Conservation (phyloP, 805 yeast species). For the Nakazawaea siamensis region DNA sequence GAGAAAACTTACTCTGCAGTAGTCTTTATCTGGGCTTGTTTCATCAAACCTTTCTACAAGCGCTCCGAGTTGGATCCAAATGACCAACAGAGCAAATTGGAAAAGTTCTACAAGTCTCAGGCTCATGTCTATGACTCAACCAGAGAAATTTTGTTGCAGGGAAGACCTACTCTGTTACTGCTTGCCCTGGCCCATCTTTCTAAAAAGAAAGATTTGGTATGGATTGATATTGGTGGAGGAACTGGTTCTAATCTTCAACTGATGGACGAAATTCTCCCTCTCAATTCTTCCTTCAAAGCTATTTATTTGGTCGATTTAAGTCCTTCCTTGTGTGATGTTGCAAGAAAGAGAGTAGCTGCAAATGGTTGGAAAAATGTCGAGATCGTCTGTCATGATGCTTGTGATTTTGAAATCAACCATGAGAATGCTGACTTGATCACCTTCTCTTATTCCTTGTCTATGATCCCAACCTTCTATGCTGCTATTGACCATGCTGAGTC, state of each 20-base stretch:
- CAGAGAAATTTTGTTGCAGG: slow-evolving; percentile 56
- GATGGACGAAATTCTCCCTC: slow-evolving; percentile 50
- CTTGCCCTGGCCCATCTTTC: slow-evolving; percentile 51
- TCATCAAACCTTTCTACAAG: slow-evolving; percentile 44
- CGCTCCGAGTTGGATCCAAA: slow-evolving; percentile 21
- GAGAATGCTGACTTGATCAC: slow-evolving; percentile 63
- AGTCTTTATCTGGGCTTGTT: slow-evolving; percentile 41
- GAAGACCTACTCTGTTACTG: slow-evolving; percentile 56
- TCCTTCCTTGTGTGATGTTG: slow-evolving; percentile 69
- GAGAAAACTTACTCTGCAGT: slow-evolving; percentile 12
- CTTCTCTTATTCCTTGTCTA: slow-evolving; percentile 72
- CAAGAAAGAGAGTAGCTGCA: slow-evolving; percentile 44
- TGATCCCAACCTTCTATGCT: slow-evolving; percentile 80
- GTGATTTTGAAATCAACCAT: slow-evolving; percentile 49
- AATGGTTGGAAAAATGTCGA: slow-evolving; percentile 52
- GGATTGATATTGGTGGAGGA: slow-evolving; percentile 85
- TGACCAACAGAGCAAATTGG: slow-evolving; percentile 52
- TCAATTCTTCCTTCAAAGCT: slow-evolving; percentile 46
- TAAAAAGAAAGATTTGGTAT: slow-evolving; percentile 39
- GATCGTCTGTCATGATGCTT: slow-evolving; percentile 68
- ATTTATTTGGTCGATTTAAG: slow-evolving; percentile 70
- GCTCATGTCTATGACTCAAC: slow-evolving; percentile 73
- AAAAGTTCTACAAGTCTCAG: slow-evolving; percentile 66
- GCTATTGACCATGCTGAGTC: slow-evolving; percentile 61
- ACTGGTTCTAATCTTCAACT: slow-evolving; percentile 77